Evolutionary conservation across 805 yeast genomes (phyloP), one percentile per base, ranked within the genome.

Genomic region (Starmerella bombicola): DNA sequence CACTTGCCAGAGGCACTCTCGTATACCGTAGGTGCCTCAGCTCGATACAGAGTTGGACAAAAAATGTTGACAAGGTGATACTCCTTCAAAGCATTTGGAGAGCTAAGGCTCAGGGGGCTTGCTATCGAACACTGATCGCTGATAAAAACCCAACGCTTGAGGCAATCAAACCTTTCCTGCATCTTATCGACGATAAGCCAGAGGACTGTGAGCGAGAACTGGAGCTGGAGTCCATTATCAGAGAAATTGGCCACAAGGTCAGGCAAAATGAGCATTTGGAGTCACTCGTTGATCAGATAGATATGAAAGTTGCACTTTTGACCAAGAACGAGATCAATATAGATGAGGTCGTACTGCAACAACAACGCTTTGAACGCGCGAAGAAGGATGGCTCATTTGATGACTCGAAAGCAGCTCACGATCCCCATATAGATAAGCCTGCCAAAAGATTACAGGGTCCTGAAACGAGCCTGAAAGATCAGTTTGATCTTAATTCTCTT

Each of bases 281-380:
- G 59, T 70, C 70, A 38, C 78, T 76, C 43, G 73, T 86, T 42
- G 79, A 80, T 45, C 78, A 80, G 52, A 66, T 85, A 46, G 84
- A 84, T 48, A 72, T 80, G 46, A 85, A 85, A 55, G 71, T 82
- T 44, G 79, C 83, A 5, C 63, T 85, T 33, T 63, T 91, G 32
- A 82, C 79, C 49, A 81, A 77, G 54, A 84, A 81, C 61, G 80
- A 79, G 53, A 77, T 84, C 45, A 70, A 86, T 1, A 58, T 85
- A 17, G 91, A 81, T 49, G 91, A 82, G 47, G 65, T 82, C 5
- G 42, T 46, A 10, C 37, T 45, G 23, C 49, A 22, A 40, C 43
- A 48, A 22, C 48, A 46, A 43, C 22, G 54, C 41, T 16, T 55
- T 29, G 37, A 46, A 29, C 42, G 33, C 23, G 37, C 38, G 21